phyloP scores from a whole-genome alignment of 164 flowering plant species.

The Berberis vulgaris region DNA sequence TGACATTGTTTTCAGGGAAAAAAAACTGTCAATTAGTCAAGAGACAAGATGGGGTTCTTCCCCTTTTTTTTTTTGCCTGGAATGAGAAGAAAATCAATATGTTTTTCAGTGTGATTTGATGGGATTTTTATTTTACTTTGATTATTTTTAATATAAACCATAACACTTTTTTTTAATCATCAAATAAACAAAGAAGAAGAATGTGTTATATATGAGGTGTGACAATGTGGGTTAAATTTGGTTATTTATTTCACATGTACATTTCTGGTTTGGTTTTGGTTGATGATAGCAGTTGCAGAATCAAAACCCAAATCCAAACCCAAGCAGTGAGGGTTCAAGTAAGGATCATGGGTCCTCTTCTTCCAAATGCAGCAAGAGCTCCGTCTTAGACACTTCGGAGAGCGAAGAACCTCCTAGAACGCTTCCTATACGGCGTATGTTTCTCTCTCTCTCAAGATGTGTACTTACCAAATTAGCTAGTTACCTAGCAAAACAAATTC shows the following conservation, averaged over 20 bases:
- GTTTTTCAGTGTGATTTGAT: constrained; percentile 7
- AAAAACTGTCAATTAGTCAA: too few species aligned
- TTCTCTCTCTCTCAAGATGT: not conserved
- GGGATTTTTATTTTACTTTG: not conserved
- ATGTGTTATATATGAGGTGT: too few species aligned
- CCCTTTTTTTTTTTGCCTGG: not conserved
- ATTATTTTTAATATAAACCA: not conserved
- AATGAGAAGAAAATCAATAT: constrained; percentile 1
- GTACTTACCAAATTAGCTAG: not conserved
- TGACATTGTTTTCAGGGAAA: too few species aligned
- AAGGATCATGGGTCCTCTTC: constrained; percentile 38
- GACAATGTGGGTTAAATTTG: too few species aligned
- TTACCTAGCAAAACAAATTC: too few species aligned
- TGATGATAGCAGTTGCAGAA: constrained; percentile 24
- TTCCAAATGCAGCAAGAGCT: constrained; percentile 34
- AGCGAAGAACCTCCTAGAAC: constrained; percentile 31
- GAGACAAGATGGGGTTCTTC: not conserved
- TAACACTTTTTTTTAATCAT: too few species aligned
- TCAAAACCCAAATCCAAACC: constrained; percentile 20
- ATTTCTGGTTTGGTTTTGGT: not conserved
- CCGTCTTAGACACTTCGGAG: constrained; percentile 24
- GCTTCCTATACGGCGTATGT: constrained; percentile 64
- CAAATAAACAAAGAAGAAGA: too few species aligned
- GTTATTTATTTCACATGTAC: too few species aligned
- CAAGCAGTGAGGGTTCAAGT: constrained; percentile 17